phyloP scores from a whole-genome alignment of 345 rosid species.

The Gossypium bickii region DNA sequence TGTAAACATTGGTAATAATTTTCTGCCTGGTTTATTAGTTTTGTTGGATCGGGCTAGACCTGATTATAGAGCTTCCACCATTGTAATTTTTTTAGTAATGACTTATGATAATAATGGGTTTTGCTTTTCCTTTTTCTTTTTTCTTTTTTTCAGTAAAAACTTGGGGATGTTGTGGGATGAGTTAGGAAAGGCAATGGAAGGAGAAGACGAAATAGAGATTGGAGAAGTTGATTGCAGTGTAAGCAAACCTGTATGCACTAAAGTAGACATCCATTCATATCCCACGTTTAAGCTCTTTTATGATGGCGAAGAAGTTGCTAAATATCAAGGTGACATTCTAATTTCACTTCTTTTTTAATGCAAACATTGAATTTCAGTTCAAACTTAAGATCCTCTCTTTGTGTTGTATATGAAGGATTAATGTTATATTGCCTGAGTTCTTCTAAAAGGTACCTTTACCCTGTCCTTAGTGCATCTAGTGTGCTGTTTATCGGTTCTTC shows the following conservation, averaged over 20 bases:
- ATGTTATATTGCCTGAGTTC: neutral
- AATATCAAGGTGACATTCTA: slow-evolving; percentile 65
- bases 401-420: neutral
- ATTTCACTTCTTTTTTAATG: neutral
- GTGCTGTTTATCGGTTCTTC: neutral
- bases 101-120: neutral
- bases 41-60: neutral
- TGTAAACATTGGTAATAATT: slow-evolving; percentile 87
- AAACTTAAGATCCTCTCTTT: neutral
- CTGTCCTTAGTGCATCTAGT: neutral
- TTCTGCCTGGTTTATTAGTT: neutral
- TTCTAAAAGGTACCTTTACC: neutral
- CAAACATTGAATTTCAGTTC: neutral
- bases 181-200: slow-evolving; percentile 80
- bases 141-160: slow-evolving; percentile 57
- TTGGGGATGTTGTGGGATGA: slow-evolving; percentile 93
- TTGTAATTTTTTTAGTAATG: slow-evolving; percentile 17
- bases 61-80: neutral
- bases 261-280: slow-evolving; percentile 87
- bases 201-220: slow-evolving; percentile 88
- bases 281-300: slow-evolving; percentile 91
- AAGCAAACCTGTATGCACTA: slow-evolving; percentile 72
- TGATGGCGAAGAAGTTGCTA: slow-evolving; percentile 85
- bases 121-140: neutral
- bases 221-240: slow-evolving; percentile 90